A percentile compares a stretch with the other conserved stretches of the same genome.
Conservation (phyloP, 768 basidiomycete genomes). For the Serendipita indica region DNA sequence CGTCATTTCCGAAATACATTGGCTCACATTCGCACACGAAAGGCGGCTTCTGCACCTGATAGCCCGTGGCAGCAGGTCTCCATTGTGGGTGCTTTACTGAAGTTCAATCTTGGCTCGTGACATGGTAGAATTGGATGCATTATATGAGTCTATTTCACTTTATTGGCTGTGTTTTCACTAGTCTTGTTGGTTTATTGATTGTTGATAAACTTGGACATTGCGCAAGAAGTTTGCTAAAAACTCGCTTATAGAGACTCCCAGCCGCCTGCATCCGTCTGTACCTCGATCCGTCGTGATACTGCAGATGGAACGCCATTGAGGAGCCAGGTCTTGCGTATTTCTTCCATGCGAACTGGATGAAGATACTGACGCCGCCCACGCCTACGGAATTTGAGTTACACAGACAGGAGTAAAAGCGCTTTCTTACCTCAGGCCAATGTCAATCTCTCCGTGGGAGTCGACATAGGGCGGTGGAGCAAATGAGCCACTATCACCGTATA, state of each 20-base stretch:
- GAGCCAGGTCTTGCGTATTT: conserved; percentile 81
- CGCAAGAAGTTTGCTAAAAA: background rate
- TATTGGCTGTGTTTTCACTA: background rate
- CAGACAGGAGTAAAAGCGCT: background rate
- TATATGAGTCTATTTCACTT: background rate
- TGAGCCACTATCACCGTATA: conserved; percentile 80
- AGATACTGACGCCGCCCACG: conserved; percentile 80
- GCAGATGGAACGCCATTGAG: conserved; percentile 78
- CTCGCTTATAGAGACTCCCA: conserved; percentile 64
- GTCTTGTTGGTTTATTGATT: background rate
- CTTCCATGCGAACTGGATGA: conserved; percentile 77
- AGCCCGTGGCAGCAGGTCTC: conserved; percentile 73
- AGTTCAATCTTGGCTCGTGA: conserved; percentile 52
- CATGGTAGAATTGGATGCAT: background rate
- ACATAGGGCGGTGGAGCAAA: conserved; percentile 83
- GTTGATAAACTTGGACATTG: background rate
- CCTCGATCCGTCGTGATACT: conserved; percentile 78
- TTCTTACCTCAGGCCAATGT: conserved; percentile 74
- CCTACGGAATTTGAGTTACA: conserved; percentile 26
- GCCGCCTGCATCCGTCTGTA: conserved; percentile 77
- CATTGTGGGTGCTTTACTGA: conserved; percentile 71
- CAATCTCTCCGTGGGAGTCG: conserved; percentile 87
- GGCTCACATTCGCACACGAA: conserved; percentile 63
- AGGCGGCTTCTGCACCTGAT: conserved; percentile 30
- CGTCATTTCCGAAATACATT: conserved; percentile 90